These are phyloP conservation scores for Termitomyces sp. DNA, from an alignment of 768 basidiomycete genomes.

Conservation along the genomic window DNA sequence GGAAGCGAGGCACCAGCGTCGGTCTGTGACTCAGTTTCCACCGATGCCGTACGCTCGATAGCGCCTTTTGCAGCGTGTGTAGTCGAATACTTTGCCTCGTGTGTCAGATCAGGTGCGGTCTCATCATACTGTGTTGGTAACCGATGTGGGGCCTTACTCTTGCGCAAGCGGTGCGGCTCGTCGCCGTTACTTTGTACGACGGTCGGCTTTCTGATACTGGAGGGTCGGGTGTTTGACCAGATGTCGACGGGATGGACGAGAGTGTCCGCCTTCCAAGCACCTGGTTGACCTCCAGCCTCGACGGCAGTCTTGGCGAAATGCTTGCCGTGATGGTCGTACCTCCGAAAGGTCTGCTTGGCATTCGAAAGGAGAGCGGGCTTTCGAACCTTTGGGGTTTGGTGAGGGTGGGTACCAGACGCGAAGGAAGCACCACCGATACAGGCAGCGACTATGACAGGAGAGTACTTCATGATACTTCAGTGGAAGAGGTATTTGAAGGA, in stretches of 20 bases:
- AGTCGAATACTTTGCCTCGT: background rate
- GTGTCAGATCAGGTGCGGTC: background rate
- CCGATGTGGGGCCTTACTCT: background rate
- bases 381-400: background rate
- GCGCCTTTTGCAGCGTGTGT: background rate
- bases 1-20: background rate
- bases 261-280: background rate
- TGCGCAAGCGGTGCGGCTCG: background rate
- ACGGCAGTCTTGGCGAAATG: background rate
- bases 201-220: background rate
- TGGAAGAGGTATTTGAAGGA: background rate
- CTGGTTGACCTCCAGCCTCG: background rate
- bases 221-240: background rate
- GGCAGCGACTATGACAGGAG: conserved; percentile 11
- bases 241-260: background rate
- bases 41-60: background rate
- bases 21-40: background rate
- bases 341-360: background rate
- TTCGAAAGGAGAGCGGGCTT: background rate
- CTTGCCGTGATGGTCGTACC: background rate
- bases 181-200: background rate
- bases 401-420: background rate
- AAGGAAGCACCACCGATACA: conserved; percentile 11
- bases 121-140: background rate
- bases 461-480: conserved; percentile 13